A percentile compares a stretch with the other conserved stretches of the same genome.
Conservation (phyloP, 2,329 filamentous ascomycete genomes). For the Huntiella abstrusa region DNA sequence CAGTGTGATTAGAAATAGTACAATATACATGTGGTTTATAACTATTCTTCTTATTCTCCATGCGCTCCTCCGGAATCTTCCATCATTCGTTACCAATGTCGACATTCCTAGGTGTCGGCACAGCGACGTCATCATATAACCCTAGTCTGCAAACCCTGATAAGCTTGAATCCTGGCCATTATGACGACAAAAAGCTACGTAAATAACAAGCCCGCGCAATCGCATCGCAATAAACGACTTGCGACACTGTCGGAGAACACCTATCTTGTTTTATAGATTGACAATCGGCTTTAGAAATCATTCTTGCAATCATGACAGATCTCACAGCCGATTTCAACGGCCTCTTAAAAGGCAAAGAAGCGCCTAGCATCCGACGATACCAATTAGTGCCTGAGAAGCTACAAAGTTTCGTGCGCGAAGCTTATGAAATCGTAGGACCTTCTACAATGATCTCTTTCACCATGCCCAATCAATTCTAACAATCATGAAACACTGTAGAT, state of each 20-base stretch:
- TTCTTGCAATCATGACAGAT: slow-evolving; percentile 29
- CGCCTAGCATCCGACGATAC: slow-evolving; percentile 24
- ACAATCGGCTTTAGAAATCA: too few relatives aligned
- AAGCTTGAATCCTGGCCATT: neutral
- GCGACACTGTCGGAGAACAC: neutral
- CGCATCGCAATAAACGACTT: neutral
- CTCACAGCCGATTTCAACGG: slow-evolving; percentile 52
- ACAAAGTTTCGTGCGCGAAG: slow-evolving; percentile 83
- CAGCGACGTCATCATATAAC: neutral
- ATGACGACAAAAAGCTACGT: neutral
- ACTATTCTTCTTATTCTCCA: neutral
- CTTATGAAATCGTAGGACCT: slow-evolving; percentile 64
- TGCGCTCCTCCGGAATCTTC: neutral
- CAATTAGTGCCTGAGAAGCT: slow-evolving; percentile 33
- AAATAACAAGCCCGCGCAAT: neutral
- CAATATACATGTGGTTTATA: neutral
- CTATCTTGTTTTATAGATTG: too few relatives aligned
- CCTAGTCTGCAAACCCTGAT: neutral
- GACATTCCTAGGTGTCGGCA: too few relatives aligned
- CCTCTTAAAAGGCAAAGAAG: slow-evolving; percentile 41
- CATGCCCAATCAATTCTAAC: neutral
- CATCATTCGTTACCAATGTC: too few relatives aligned
- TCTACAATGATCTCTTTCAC: neutral
- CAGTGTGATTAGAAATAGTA: neutral
- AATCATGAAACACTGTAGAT: slow-evolving; percentile 31